Evolutionary conservation across 1,139 yeast genomes (phyloP).

Genomic region (Hanseniaspora sp.): DNA sequence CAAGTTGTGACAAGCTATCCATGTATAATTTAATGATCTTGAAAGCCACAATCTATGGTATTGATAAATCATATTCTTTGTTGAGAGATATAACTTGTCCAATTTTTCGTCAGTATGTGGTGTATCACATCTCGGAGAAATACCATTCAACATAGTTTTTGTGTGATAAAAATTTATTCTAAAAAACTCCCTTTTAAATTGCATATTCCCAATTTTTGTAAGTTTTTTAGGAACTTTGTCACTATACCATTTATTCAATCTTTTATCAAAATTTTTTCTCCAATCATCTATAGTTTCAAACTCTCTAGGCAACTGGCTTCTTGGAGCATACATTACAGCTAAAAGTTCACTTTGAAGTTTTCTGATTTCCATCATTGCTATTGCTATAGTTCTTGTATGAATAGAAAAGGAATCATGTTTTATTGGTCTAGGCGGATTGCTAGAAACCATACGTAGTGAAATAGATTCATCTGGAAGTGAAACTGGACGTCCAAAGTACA

Average conservation of each 20-base stretch:
- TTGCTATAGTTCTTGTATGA: conserved; percentile 43
- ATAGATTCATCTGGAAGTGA: conserved; percentile 66
- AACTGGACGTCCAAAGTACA: conserved; percentile 60
- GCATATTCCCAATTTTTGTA: conserved; percentile 52
- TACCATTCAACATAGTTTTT: conserved; percentile 58
- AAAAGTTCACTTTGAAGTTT: conserved; percentile 71
- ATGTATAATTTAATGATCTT: conserved; percentile 66
- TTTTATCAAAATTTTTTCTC: conserved; percentile 42
- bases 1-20: conserved; percentile 86
- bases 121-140: conserved; percentile 56
- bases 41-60: conserved; percentile 48
- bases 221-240: conserved; percentile 45
- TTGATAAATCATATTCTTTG: conserved; percentile 53
- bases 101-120: conserved; percentile 43
- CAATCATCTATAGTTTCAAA: conserved; percentile 47
- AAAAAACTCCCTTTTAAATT: conserved; percentile 59
- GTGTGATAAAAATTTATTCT: conserved; percentile 70
- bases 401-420: conserved; percentile 57
- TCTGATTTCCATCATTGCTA: conserved; percentile 57
- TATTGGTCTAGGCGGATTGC: conserved; percentile 53
- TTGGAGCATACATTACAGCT: conserved; percentile 52
- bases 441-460: conserved; percentile 30
- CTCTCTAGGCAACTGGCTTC: conserved; percentile 56
- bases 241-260: conserved; percentile 53
- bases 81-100: conserved; percentile 48